Base-by-base conservation (phyloP, 176 grass and related monocot species). In the Alloteropsis semialata region DNA sequence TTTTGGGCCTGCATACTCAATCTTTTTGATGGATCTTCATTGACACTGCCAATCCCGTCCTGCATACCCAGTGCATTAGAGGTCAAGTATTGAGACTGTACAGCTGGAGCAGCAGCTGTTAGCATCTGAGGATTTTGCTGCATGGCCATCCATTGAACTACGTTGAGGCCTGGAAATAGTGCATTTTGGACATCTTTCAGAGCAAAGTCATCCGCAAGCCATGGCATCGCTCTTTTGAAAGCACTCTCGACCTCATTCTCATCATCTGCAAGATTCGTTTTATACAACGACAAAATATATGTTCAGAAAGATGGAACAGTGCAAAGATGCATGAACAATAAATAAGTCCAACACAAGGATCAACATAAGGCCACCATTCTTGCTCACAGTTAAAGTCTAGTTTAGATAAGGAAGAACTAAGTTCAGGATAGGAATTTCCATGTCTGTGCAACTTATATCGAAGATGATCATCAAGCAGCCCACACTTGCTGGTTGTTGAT, bases 131-230 rank as follows among this genome's bases (percentile, higher is more conserved):
- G 84, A 87, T 91, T 96, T 86, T 99, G 97, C 57, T 99, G 97
- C 97, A 99, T 94, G 57, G 97, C 82, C 97, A 99, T 99, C 97
- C 97, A 99, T 54, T 99, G 93, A 72, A 93, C 97, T 22, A 99
- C 81, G 72, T 53, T 99, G 50, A 99, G 75, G 22, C 97, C 97
- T 39, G 93, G 93, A 92, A 96, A 94, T 68, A 99, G 80, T 77
- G 93, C 64, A 80, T 72, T 94, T 80, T 94, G 93, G 72, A 90
- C 82, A 84, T 99, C 97, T 89, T 96, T 99, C 50, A 99, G 78
- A n/a, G 89, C 85, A 49, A 93, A 90, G 39, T 99, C 93, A 51
- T 99, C 97, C 55, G 83, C 91, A 85, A 94, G 85, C 93, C 87
- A 99, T 56, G 97, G 97, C 85, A 99, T 96, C 18, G 90, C 93